Conservation (phyloP, 352 stramenopile species). For the Lagenidium giganteum region DNA sequence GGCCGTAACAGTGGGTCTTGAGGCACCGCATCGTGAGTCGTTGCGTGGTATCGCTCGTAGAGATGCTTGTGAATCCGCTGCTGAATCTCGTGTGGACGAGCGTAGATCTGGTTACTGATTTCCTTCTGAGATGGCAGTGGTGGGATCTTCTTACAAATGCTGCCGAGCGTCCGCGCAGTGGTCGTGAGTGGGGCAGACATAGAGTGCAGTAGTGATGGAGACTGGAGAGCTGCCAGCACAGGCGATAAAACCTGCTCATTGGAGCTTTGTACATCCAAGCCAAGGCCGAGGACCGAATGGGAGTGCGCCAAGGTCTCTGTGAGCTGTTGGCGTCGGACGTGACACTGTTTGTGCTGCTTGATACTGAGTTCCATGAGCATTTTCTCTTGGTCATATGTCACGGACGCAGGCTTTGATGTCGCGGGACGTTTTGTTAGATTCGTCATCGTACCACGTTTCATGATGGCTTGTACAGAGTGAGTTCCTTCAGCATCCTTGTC, state of each 20-base stretch:
- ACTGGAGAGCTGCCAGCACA: conserved; percentile 1
- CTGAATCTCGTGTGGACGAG: conserved; percentile 62
- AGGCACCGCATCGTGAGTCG: conserved; percentile 33
- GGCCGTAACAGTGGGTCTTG: conserved; percentile 64
- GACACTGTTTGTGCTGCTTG: conserved; percentile 60
- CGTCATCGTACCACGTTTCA: conserved; percentile 20
- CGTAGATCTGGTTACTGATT: conserved; percentile 60
- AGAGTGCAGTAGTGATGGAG: conserved; percentile 3
- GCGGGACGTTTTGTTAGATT: conserved; percentile 17
- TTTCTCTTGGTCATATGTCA: conserved; percentile 51
- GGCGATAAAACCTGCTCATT: background rate
- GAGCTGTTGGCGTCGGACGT: conserved; percentile 39
- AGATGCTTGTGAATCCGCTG: conserved; percentile 50
- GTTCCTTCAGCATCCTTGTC: conserved; percentile 16
- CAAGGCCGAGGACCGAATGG: conserved; percentile 61
- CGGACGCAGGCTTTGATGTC: conserved; percentile 35
- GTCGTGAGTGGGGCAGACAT: background rate
- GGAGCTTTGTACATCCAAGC: conserved; percentile 20
- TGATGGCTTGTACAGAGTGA: conserved; percentile 22
- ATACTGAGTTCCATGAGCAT: conserved; percentile 71
- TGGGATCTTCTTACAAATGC: conserved; percentile 37
- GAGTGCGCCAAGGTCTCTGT: conserved; percentile 28
- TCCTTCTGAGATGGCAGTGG: conserved; percentile 50
- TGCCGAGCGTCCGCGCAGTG: conserved; percentile 9
- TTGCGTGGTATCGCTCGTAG: conserved; percentile 39